Evolutionary conservation across 2,329 filamentous ascomycete species (phyloP), one percentile per base, ranked within the genome.

Genomic region (Claviceps arundinis): DNA sequence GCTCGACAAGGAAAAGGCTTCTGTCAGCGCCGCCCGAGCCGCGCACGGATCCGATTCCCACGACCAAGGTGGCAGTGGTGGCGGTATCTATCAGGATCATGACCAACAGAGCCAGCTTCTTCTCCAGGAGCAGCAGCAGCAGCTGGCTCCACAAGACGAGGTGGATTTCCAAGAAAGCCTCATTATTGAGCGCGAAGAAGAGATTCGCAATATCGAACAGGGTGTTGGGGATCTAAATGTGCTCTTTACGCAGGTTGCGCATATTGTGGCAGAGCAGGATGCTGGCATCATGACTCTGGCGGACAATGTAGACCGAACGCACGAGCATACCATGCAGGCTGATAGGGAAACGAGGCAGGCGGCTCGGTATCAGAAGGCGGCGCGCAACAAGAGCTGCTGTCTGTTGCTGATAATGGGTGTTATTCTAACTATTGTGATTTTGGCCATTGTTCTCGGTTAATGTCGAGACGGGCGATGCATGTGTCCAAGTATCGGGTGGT

Each of bases 201-300:
- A 98, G 72, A 98, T 98, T 59, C 84, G 90, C 56, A 94, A 95
- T 65, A 98, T 98, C 62, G 93, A 97, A 71, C 90, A 96, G 68
- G 89, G 87, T 52, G 93, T 98, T 6, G 87, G 87, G 52, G 93
- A 98, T 63, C 73, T 98, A 56, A 98, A 98, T 62, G 93, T 97
- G 63, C 77, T 98, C 44, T 98, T 98, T 75, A 80, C 90, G 56
- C 91, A 98, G 72, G 89, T 98, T n/a, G 93, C 91, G 47, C 89
- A 95, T 67, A 96, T 98, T 67, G 90, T 98, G 49, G 82, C 82
- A 55, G 91, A 97, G 70, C 93, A 98, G 70, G 93, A 93, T 49
- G 87, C 54, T 9, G 89, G 60, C 81, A 87, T 98, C 34, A 85
- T 91, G 63, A 87, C 87, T 17, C 95, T 98, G 61, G 83, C 82